Conservation (phyloP, 257 asterid species). For the Plantago elongata region DNA sequence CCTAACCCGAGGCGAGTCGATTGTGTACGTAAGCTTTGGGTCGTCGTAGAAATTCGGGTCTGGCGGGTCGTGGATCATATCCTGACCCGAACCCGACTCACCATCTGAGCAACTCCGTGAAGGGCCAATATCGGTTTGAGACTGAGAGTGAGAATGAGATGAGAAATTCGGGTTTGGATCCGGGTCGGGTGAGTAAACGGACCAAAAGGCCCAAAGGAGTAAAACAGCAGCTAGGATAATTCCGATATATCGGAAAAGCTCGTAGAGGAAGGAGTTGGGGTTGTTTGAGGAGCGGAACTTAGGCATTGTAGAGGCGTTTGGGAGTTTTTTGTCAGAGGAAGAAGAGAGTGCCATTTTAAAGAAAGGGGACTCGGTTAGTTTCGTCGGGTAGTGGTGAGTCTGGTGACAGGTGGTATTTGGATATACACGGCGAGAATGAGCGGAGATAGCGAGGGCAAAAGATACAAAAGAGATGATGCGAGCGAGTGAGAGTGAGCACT, state of each 20-base stretch:
- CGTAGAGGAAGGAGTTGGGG: conserved; percentile 32
- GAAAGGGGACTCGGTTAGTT: conserved; percentile 25
- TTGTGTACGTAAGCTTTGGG: conserved; percentile 52
- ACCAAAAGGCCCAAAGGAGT: conserved; percentile 49
- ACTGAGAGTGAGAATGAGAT: conserved; percentile 2
- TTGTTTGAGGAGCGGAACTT: not conserved
- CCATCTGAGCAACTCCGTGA: conserved; percentile 5
- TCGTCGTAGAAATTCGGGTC: conserved; percentile 73
- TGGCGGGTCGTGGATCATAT: conserved; percentile 45
- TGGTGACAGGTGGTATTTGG: conserved; percentile 21
- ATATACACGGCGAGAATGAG: conserved; percentile 20
- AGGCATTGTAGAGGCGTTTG: conserved; percentile 32
- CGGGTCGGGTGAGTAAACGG: conserved; percentile 37
- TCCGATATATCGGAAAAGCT: conserved; percentile 42
- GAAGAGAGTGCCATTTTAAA: conserved; percentile 37
- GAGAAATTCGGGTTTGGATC: conserved; percentile 24
- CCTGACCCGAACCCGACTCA: conserved; percentile 9
- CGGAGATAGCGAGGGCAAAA: conserved; percentile 1
- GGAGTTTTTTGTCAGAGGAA: conserved; percentile 28
- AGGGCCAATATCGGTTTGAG: conserved; percentile 17
- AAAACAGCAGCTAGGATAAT: conserved; percentile 42
- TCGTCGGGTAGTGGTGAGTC: conserved; percentile 30
- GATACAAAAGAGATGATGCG: conserved; percentile 18
- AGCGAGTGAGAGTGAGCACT: conserved; percentile 17
- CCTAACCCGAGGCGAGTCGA: conserved; percentile 47